phyloP scores from a whole-genome alignment of 148 eudicot species.

The Rhododendron kiyosumense region DNA sequence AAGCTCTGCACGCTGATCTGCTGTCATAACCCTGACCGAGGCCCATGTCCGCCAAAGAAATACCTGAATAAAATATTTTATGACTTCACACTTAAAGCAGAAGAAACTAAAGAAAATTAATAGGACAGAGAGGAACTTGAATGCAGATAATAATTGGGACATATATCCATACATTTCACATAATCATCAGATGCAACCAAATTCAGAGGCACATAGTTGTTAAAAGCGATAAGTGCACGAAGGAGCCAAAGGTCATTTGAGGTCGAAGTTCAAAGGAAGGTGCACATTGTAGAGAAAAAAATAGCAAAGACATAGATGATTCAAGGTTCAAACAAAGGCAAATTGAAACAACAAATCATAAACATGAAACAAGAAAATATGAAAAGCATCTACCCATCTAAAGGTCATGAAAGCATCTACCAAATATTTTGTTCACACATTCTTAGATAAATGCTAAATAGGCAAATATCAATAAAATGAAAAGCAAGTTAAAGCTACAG shows the following conservation, averaged over 20 bases:
- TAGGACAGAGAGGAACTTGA: not conserved
- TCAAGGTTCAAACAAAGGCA: not conserved
- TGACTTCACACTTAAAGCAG: not conserved
- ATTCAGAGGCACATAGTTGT: not conserved
- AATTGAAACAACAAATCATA: not conserved
- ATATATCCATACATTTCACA: not conserved
- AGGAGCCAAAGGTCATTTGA: not conserved
- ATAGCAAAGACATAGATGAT: not conserved
- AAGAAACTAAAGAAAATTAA: not conserved
- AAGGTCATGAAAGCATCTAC: not conserved
- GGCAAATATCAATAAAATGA: not conserved
- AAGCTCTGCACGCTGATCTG: constrained; percentile 84
- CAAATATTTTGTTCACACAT: not conserved
- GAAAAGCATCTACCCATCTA: not conserved
- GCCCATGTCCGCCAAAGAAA: constrained; percentile 77
- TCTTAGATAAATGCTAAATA: not conserved
- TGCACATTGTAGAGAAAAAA: not conserved
- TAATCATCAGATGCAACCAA: not conserved
- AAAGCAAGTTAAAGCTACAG: not conserved
- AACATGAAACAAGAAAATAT: not conserved
- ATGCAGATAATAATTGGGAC: not conserved
- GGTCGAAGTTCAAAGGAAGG: not conserved
- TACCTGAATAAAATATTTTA: constrained; percentile 43
- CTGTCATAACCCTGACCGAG: constrained; percentile 73
- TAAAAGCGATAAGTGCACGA: not conserved